Percentiles rank a stretch among this genome's conserved stretches.
Evolutionary conservation across 2,329 filamentous ascomycete species (phyloP).

Genomic region (Nothopassalora personata): DNA sequence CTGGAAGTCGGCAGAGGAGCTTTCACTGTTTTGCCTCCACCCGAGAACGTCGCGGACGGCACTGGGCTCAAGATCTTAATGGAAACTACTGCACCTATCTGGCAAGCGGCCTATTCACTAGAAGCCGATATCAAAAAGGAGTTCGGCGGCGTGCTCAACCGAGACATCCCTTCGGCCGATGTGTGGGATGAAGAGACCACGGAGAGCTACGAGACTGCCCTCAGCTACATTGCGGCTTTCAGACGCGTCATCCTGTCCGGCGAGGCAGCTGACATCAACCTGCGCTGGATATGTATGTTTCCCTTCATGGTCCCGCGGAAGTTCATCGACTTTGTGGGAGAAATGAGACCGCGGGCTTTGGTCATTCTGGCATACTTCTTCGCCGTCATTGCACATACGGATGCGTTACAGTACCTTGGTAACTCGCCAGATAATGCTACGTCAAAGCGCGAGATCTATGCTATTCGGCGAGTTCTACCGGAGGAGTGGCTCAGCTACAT

Average conservation of each 20-base stretch:
- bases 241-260: slow-evolving; percentile 22
- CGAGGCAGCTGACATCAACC: slow-evolving; percentile 24
- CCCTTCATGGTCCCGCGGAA: slow-evolving; percentile 28
- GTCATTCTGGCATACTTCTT: slow-evolving; percentile 34
- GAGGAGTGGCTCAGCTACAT: slow-evolving; percentile 30
- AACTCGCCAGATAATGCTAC: slow-evolving; percentile 23
- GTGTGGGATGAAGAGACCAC: slow-evolving; percentile 21
- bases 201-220: slow-evolving; percentile 25
- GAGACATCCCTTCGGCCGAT: slow-evolving; percentile 18
- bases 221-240: slow-evolving; percentile 28
- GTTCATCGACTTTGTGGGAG: slow-evolving; percentile 30
- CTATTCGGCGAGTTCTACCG: slow-evolving; percentile 24
- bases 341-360: slow-evolving; percentile 31
- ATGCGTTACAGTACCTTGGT: slow-evolving; percentile 28
- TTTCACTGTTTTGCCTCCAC: slow-evolving; percentile 24
- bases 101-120: slow-evolving; percentile 17
- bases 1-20: slow-evolving; percentile 28
- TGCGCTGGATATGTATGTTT: slow-evolving; percentile 31
- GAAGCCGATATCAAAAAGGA: slow-evolving; percentile 19
- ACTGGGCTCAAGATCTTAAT: slow-evolving; percentile 23
- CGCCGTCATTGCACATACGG: slow-evolving; percentile 27
- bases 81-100: slow-evolving; percentile 22
- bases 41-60: slow-evolving; percentile 19
- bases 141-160: slow-evolving; percentile 22
- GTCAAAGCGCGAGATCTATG: slow-evolving; percentile 25